These are phyloP conservation scores for Nakaseomyces uthaithaninus DNA, from an alignment of 1,139 yeast genomes.

Conservation along the genomic window DNA sequence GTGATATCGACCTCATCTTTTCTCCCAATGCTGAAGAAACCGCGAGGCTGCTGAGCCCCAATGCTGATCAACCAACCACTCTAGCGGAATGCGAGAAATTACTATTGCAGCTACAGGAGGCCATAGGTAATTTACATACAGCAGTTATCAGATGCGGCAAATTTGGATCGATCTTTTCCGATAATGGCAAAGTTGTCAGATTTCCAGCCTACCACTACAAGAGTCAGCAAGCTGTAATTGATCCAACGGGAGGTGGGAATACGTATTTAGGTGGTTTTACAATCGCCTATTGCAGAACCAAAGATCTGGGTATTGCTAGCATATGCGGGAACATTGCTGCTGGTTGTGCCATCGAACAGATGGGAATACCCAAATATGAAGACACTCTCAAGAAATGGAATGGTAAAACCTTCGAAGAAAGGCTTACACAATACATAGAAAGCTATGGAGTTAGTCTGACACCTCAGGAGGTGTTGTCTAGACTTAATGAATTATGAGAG, in stretches of 20 bases:
- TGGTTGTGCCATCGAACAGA: slow-evolving; percentile 66
- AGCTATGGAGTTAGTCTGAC: neutral
- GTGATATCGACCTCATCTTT: slow-evolving; percentile 38
- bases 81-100: slow-evolving; percentile 37
- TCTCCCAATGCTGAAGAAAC: slow-evolving; percentile 87
- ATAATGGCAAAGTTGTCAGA: slow-evolving; percentile 30
- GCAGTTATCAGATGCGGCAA: slow-evolving; percentile 63
- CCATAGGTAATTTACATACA: slow-evolving; percentile 33
- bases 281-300: slow-evolving; percentile 46
- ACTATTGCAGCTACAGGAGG: slow-evolving; percentile 37
- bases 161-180: slow-evolving; percentile 46
- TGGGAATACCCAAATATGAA: slow-evolving; percentile 53
- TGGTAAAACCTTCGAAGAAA: slow-evolving; percentile 32
- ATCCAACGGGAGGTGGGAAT: slow-evolving; percentile 95
- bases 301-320: slow-evolving; percentile 49
- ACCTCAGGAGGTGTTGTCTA: neutral
- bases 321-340: slow-evolving; percentile 71
- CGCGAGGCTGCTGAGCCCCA: slow-evolving; percentile 44
- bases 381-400: slow-evolving; percentile 45
- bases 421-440: slow-evolving; percentile 19
- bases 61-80: slow-evolving; percentile 36
- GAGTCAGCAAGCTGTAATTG: slow-evolving; percentile 45
- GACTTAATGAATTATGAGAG: neutral
- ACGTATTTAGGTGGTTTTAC: slow-evolving; percentile 78
- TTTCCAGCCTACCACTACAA: slow-evolving; percentile 65